A percentile compares a stretch with the other conserved stretches of the same genome.
Evolutionary conservation across 805 yeast species (phyloP).

Genomic region (Torulaspora gathmanii): DNA sequence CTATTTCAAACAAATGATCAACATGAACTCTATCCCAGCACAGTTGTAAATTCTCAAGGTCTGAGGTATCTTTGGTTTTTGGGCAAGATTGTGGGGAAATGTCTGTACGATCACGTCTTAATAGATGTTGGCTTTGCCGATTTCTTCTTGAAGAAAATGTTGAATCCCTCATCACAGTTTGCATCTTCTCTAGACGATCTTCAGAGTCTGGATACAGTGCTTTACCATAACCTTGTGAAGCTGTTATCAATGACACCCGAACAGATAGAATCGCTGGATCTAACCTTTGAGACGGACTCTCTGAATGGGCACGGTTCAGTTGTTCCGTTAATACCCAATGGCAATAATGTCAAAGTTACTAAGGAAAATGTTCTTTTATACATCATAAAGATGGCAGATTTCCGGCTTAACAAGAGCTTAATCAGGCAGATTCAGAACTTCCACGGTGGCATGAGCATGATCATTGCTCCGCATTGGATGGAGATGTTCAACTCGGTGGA

Average conservation of each 20-base stretch:
- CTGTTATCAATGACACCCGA: constrained; percentile 50
- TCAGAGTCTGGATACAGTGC: constrained; percentile 59
- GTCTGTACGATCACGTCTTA: constrained; percentile 75
- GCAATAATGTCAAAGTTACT: constrained; percentile 53
- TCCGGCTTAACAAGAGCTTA: constrained; percentile 63
- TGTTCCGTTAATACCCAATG: constrained; percentile 59
- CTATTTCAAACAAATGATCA: constrained; percentile 44
- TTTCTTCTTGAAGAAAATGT: constrained; percentile 72
- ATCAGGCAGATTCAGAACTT: constrained; percentile 59
- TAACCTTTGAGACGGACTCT: constrained; percentile 64
- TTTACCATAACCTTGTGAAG: constrained; percentile 61
- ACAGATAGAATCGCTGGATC: constrained; percentile 50
- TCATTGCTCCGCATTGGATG: constrained; percentile 72
- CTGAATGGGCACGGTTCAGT: constrained; percentile 39
- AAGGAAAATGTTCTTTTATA: constrained; percentile 62
- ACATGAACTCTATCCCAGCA: constrained; percentile 64
- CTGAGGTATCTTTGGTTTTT: constrained; percentile 50
- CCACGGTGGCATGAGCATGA: constrained; percentile 56
- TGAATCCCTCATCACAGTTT: constrained; percentile 35
- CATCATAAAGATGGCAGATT: constrained; percentile 71
- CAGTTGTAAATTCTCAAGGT: constrained; percentile 22
- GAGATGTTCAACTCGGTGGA: constrained; percentile 81
- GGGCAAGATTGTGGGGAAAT: constrained; percentile 84
- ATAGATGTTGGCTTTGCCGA: constrained; percentile 83
- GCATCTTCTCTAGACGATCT: constrained; percentile 69